These are phyloP conservation scores for Komagataella populi DNA, from an alignment of 805 yeast species.

Conservation along the genomic window DNA sequence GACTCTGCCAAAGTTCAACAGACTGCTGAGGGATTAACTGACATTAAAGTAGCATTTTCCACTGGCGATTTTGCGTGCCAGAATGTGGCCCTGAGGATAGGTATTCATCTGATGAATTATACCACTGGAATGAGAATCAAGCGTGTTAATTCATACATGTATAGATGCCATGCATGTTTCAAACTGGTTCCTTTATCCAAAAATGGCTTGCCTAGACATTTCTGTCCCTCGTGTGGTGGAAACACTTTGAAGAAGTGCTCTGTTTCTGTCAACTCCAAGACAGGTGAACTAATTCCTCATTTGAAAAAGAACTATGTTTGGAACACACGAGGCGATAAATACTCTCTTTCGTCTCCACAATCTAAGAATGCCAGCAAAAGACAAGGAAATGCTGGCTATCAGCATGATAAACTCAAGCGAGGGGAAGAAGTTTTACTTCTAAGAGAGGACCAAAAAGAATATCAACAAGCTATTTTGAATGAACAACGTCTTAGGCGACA, in stretches of 20 bases:
- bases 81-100: conserved; percentile 85
- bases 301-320: conserved; percentile 87
- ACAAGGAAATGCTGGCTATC: conserved; percentile 69
- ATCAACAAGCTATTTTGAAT: conserved; percentile 73
- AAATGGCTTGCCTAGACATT: conserved; percentile 65
- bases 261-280: conserved; percentile 62
- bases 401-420: conserved; percentile 47
- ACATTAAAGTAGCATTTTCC: conserved; percentile 70
- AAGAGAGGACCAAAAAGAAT: conserved; percentile 92
- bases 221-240: conserved; percentile 95
- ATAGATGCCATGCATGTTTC: conserved; percentile 97
- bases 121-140: conserved; percentile 76
- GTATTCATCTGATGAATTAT: conserved; percentile 73
- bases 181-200: conserved; percentile 65
- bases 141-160: conserved; percentile 82
- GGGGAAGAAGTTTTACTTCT: conserved; percentile 48
- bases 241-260: conserved; percentile 82
- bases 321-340: conserved; percentile 79
- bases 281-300: conserved; percentile 81
- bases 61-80: conserved; percentile 98
- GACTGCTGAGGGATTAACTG: conserved; percentile 16
- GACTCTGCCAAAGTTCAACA: conserved; percentile 50
- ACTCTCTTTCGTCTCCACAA: conserved; percentile 76
- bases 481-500: conserved; percentile 80
- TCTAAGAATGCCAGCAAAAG: conserved; percentile 61